Conservation (phyloP, 805 yeast genomes). For the Candida endomychidarum region DNA sequence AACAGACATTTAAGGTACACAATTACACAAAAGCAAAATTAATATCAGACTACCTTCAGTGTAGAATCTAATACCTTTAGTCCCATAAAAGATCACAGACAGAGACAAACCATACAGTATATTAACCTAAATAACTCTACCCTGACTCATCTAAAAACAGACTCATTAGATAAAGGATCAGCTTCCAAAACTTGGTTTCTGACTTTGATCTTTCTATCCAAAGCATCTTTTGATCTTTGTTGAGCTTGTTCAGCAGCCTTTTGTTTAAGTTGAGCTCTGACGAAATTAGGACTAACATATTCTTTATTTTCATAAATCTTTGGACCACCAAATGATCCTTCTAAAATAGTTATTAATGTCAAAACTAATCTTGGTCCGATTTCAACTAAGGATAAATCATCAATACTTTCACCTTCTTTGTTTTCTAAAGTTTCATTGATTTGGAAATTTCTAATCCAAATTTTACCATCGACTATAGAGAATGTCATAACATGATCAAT, state of each 20-base stretch:
- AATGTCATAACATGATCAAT: constrained; percentile 94
- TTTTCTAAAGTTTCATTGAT: constrained; percentile 66
- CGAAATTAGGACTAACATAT: constrained; percentile 93
- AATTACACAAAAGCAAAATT: no score
- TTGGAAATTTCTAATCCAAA: constrained; percentile 96
- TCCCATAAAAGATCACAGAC: no score
- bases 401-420: constrained; percentile 48
- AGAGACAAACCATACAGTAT: no score
- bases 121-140: not conserved
- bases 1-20: no score
- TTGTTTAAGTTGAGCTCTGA: constrained; percentile 82
- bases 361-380: constrained; percentile 96
- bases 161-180: constrained; percentile 82
- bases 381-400: constrained; percentile 80
- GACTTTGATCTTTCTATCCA: constrained; percentile 69
- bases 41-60: no score
- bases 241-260: constrained; percentile 79
- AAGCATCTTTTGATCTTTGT: constrained; percentile 75
- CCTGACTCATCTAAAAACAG: constrained; percentile 61
- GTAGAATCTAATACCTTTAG: no score
- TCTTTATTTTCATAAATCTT: constrained; percentile 96
- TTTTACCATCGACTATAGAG: constrained; percentile 85
- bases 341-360: constrained; percentile 86
- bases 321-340: constrained; percentile 98
- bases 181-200: constrained; percentile 72